Conservation (phyloP, 148 eudicot species). For the Amaranthus palmeri region DNA sequence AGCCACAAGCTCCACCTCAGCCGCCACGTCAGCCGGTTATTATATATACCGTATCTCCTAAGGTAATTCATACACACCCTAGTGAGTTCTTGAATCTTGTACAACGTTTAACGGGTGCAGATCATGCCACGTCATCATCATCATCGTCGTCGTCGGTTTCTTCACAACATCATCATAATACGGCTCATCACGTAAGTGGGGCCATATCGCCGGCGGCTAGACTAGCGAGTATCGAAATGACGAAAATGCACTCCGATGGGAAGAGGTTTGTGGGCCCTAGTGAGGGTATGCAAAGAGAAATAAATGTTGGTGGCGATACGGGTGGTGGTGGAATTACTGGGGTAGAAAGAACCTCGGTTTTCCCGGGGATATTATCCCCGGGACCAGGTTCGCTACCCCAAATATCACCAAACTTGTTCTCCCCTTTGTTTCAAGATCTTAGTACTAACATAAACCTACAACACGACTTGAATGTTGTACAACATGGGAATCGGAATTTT, state of each 20-base stretch:
- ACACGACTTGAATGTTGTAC: conserved; percentile 19
- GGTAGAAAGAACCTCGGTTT: conserved; percentile 31
- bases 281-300: conserved; percentile 21
- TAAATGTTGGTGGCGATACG: conserved; percentile 14
- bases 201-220: conserved; percentile 61
- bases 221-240: conserved; percentile 56
- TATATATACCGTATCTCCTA: conserved; percentile 84
- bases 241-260: conserved; percentile 34
- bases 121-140: conserved; percentile 25
- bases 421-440: conserved; percentile 47
- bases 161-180: conserved; percentile 1
- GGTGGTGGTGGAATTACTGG: background rate
- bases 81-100: conserved; percentile 81
- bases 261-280: conserved; percentile 17
- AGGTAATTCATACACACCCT: conserved; percentile 78
- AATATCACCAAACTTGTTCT: conserved; percentile 59
- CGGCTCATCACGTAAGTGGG: conserved; percentile 17
- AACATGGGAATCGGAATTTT: conserved; percentile 31
- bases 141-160: background rate
- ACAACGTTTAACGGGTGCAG: conserved; percentile 72
- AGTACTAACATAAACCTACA: conserved; percentile 26
- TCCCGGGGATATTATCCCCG: conserved; percentile 74
- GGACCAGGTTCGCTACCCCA: conserved; percentile 62
- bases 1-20: conserved; percentile 25
- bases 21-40: conserved; percentile 65